These are phyloP conservation scores for Warburgia ugandensis DNA, from an alignment of 164 flowering plant species.

Conservation along the genomic window DNA sequence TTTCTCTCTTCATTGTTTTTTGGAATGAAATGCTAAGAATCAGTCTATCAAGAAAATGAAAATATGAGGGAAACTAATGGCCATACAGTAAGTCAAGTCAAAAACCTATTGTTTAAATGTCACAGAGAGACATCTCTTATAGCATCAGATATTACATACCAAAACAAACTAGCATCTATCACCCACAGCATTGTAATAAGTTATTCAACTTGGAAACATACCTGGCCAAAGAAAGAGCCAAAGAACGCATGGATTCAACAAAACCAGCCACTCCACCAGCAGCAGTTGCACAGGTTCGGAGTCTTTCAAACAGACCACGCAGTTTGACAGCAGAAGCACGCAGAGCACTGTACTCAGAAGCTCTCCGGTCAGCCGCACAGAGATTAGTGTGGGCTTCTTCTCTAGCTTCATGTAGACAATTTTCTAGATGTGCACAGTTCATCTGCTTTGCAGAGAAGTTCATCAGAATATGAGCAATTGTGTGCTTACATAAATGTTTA, in stretches of 20 bases:
- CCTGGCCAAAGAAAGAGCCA: constrained; percentile 86
- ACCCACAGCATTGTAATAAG: background rate
- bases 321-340: constrained; percentile 89
- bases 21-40: no score
- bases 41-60: no score
- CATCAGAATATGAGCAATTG: constrained; percentile 3
- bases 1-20: no score
- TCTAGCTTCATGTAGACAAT: constrained; percentile 96
- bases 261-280: constrained; percentile 57
- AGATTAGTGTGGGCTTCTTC: constrained; percentile 98
- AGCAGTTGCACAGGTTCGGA: constrained; percentile 55
- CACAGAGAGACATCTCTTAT: no score
- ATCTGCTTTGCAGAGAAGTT: constrained; percentile 41
- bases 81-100: no score
- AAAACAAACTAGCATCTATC: background rate
- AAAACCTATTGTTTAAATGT: no score
- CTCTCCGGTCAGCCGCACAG: constrained; percentile 88
- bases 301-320: constrained; percentile 82
- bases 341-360: constrained; percentile 78
- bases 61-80: no score
- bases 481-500: no score
- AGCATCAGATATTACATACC: no score
- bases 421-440: constrained; percentile 99
- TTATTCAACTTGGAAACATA: constrained; percentile 23
- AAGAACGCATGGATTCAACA: constrained; percentile 63